phyloP scores from a whole-genome alignment of 106 monocot species.

The Ottelia alismoides region DNA sequence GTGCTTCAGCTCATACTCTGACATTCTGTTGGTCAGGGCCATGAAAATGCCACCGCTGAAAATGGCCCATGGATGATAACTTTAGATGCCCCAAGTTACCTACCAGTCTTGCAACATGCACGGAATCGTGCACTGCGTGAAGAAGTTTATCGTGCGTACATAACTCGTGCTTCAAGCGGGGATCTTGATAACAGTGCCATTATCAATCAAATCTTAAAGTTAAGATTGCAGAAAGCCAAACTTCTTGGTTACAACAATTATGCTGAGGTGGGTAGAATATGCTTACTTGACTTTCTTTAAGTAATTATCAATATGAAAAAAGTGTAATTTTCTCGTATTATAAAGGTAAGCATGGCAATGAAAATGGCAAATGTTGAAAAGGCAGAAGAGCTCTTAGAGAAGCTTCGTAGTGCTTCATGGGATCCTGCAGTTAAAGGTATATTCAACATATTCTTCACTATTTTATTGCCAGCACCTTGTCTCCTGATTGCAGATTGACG shows the following conservation, averaged over 20 bases:
- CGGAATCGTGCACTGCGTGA: slow-evolving; percentile 68
- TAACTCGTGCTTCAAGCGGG: slow-evolving; percentile 72
- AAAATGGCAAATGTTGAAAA: slow-evolving; percentile 90
- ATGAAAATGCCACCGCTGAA: slow-evolving; percentile 95
- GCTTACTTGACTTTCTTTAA: neutral
- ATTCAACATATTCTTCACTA: neutral
- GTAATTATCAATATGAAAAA: neutral
- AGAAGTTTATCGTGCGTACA: slow-evolving; percentile 83
- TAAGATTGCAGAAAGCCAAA: slow-evolving; percentile 84
- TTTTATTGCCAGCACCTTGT: neutral
- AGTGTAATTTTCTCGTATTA: neutral
- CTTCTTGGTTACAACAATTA: slow-evolving; percentile 92
- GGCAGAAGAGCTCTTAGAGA: slow-evolving; percentile 88
- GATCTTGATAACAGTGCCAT: slow-evolving; percentile 81
- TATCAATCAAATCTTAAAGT: slow-evolving; percentile 66
- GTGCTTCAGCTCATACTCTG: neutral
- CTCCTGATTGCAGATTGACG: no score
- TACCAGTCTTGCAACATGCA: slow-evolving; percentile 95
- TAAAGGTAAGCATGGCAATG: slow-evolving; percentile 91
- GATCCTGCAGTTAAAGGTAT: slow-evolving; percentile 81
- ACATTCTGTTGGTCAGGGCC: slow-evolving; percentile 71
- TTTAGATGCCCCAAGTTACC: slow-evolving; percentile 82
- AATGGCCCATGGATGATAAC: slow-evolving; percentile 95
- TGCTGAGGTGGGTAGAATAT: slow-evolving; percentile 61
- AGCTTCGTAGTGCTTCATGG: slow-evolving; percentile 92